Evolutionary conservation across 345 rosid genomes (phyloP).

Genomic region (Populus tremula): DNA sequence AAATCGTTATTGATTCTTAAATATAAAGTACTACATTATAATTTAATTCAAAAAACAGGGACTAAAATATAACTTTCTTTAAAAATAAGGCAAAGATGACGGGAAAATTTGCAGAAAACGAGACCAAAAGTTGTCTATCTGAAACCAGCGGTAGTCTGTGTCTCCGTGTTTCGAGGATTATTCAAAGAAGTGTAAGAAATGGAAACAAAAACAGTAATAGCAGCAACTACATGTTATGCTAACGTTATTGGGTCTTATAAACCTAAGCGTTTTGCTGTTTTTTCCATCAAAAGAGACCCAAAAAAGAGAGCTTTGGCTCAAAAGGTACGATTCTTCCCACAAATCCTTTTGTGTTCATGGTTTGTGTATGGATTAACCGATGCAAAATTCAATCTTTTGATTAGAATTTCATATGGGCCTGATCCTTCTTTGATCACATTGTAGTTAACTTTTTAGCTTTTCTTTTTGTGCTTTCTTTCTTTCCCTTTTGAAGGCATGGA

Average conservation of each 20-base stretch:
- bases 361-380: not conserved
- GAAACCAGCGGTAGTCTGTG: not conserved
- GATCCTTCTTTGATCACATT: not conserved
- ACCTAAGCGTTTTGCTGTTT: constrained; percentile 6
- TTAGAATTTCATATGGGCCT: not conserved
- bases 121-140: not conserved
- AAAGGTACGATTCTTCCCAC: constrained; percentile 27
- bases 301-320: constrained; percentile 18
- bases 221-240: not conserved
- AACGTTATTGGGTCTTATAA: constrained; percentile 9
- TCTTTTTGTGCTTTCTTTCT: not conserved
- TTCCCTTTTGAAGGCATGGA: not conserved
- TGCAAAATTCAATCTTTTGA: not conserved
- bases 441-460: not conserved
- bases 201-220: not conserved
- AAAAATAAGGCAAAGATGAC: not conserved
- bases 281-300: constrained; percentile 25
- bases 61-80: not conserved
- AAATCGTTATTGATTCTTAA: too few relatives aligned
- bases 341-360: not conserved
- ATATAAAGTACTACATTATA: too few relatives aligned
- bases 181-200: not conserved
- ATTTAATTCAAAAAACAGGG: too few relatives aligned
- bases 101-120: not conserved
- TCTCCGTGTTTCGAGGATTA: not conserved